These are phyloP conservation scores for Coleophoma cylindrospora DNA, from an alignment of 2,329 filamentous ascomycete species.

Conservation along the genomic window DNA sequence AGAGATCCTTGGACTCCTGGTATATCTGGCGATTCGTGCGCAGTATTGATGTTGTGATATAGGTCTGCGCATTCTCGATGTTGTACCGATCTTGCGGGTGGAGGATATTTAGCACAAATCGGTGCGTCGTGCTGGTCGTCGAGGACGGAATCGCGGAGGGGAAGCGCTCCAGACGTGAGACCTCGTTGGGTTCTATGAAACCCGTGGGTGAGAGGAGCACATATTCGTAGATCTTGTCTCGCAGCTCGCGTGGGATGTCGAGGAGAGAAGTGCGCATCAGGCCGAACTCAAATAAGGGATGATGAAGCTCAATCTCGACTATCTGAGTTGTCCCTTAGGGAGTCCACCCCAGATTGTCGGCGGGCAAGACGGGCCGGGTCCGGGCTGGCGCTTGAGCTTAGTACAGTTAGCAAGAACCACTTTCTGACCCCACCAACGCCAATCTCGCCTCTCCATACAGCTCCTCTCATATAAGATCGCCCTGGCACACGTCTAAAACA, in stretches of 20 bases:
- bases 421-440: no score
- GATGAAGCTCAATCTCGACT: no score
- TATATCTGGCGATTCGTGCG: constrained; percentile 17
- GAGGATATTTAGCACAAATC: not conserved
- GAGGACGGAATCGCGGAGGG: not conserved
- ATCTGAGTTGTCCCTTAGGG: no score
- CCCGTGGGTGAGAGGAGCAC: constrained; percentile 2
- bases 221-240: constrained; percentile 9
- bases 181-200: not conserved
- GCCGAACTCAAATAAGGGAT: not conserved
- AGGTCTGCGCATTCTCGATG: not conserved
- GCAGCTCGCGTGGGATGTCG: constrained; percentile 10
- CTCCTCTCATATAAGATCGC: no score
- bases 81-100: not conserved
- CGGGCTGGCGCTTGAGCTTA: no score
- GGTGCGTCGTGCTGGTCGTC: not conserved
- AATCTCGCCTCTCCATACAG: no score
- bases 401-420: no score
- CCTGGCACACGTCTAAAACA: no score
- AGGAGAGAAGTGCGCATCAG: constrained; percentile 9
- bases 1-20: constrained; percentile 10
- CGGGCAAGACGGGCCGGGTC: no score
- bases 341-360: no score
- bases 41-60: constrained; percentile 11
- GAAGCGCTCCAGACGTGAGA: not conserved